Evolutionary conservation across 169 alveolate species (phyloP), one percentile per base, ranked within the genome.

Genomic region (Cryptosporidium andersoni): DNA sequence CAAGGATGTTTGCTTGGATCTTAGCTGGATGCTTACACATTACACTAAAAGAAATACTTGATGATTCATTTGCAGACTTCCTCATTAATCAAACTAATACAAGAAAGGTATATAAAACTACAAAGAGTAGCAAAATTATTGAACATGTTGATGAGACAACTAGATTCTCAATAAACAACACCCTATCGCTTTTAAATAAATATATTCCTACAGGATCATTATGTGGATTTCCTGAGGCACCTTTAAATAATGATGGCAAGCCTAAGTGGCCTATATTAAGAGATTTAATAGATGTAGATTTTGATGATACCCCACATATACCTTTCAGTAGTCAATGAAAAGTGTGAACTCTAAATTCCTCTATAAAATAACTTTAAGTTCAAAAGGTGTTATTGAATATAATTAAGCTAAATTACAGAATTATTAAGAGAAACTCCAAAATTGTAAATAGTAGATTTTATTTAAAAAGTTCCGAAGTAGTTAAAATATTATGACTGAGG

Each of bases 1-100:
- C 85, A 45, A 74, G 68, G 37, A 48, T 74, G 25, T 74, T 74
- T 74, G 85, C 85, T 43, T 74, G 85, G 85, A 74, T 74, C 40
- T 63, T 74, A 11, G 85, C 74, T 3, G 85, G 85, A 2, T 74
- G 85, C 34, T 58, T 74, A 68, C 85, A 74, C 25, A 42, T 45
- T 11, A 74, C 85, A 56, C 45, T 74, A 12, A 74, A 74, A 36
- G 85, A 74, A 74, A 34, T 74, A 62, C 43, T 74, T 42, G 8
- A 58, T 39, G 85, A 74, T 34, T 58, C 85, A 16, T 58, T 16
- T 58, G 25, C 25, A 25, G 25, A 25, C 0, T 25, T 25, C 25
- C 25, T 25, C 25, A 0, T 25, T 25, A 25, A 25, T 25, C 25
- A 25, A 25, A 25, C 25, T 25, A 25, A 25, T 25, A 74, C 85